Conservation (phyloP, 345 rosid genomes). For the Syzygium aromaticum region DNA sequence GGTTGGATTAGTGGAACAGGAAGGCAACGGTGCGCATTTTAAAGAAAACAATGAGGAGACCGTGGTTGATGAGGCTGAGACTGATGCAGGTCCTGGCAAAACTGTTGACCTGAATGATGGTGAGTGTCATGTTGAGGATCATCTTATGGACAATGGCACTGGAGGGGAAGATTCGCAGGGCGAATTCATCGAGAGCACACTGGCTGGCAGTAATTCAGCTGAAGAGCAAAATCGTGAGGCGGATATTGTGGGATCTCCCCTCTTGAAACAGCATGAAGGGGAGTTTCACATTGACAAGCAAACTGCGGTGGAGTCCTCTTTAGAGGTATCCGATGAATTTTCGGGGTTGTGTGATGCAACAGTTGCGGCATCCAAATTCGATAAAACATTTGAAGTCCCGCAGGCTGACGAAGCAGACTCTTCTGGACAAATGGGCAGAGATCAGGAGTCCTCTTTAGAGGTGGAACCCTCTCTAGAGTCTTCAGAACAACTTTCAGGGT, state of each 20-base stretch:
- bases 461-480: background rate
- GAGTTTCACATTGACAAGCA: background rate
- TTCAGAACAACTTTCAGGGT: background rate
- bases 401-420: background rate
- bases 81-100: background rate
- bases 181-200: background rate
- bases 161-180: background rate
- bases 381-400: conserved; percentile 5
- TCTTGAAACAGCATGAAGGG: background rate
- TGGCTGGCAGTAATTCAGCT: background rate
- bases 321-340: background rate
- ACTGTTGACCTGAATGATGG: background rate
- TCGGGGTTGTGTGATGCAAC: background rate
- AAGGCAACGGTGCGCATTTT: background rate
- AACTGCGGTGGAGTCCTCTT: background rate
- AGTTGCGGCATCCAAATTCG: background rate
- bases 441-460: background rate
- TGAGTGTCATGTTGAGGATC: background rate
- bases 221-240: background rate
- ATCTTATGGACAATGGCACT: background rate
- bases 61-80: background rate
- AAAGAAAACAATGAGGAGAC: background rate
- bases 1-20: background rate
- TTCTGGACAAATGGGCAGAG: conserved; percentile 6
- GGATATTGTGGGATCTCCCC: background rate